phyloP scores from a whole-genome alignment of 2,329 filamentous ascomycete species.

The Cladosporium sp. region DNA sequence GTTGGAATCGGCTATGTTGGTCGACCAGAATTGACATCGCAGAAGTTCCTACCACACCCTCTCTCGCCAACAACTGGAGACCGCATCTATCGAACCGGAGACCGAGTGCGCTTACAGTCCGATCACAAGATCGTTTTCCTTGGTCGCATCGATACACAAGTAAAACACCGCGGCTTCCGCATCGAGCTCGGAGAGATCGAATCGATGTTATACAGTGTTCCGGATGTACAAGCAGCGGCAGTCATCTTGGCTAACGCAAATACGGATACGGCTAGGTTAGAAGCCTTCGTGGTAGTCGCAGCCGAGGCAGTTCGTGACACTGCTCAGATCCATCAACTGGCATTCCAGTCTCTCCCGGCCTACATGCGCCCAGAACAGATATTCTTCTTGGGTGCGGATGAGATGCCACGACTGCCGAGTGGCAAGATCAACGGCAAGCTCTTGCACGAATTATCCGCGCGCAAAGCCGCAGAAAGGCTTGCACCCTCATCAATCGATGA shows the following conservation, averaged over 20 bases:
- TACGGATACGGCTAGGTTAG: conserved; percentile 27
- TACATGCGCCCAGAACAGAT: conserved; percentile 33
- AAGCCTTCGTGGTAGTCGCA: conserved; percentile 30
- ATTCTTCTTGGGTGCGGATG: conserved; percentile 27
- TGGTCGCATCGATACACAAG: conserved; percentile 77
- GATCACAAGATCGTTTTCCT: conserved; percentile 56
- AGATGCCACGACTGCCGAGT: conserved; percentile 31
- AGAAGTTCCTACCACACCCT: conserved; percentile 36
- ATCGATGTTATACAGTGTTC: conserved; percentile 59
- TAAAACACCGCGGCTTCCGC: conserved; percentile 91
- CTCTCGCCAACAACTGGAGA: conserved; percentile 53
- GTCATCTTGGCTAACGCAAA: conserved; percentile 31
- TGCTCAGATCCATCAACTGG: conserved; percentile 26
- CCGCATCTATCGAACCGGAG: conserved; percentile 60
- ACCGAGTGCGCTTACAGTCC: conserved; percentile 57
- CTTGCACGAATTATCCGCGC: conserved; percentile 28
- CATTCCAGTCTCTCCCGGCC: conserved; percentile 27
- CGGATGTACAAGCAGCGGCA: conserved; percentile 62
- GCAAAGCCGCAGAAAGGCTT: conserved; percentile 23
- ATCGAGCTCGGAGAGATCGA: conserved; percentile 94
- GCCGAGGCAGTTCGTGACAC: conserved; percentile 25
- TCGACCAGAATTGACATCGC: conserved; percentile 34
- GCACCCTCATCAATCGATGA: neutral
- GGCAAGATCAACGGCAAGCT: conserved; percentile 33
- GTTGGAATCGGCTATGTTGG: conserved; percentile 49